Evolutionary conservation across 2,329 filamentous ascomycete genomes (phyloP), one percentile per base, ranked within the genome.

Genomic region (Pseudocercospora ulei): DNA sequence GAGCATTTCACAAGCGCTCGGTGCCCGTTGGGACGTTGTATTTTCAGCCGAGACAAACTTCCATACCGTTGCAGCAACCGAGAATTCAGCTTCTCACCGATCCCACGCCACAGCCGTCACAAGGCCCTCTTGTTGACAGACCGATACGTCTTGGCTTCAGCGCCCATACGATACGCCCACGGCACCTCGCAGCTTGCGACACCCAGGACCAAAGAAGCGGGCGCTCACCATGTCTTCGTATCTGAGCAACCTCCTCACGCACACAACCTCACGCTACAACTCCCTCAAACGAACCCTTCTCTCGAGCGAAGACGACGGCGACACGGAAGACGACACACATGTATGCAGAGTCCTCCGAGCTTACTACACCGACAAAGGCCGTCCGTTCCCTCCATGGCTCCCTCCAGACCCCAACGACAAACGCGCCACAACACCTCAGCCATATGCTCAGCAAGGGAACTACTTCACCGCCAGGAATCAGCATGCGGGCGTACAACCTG

Each of bases 281-380:
- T 68, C 68, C 29, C 64, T 77, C 38, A 72, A 72, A 24, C 70
- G 65, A 42, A 79, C 79, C 45, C 76, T 84, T 46, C 76, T 87
- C 48, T 75, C 82, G 22, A 63, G 63, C 58, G 68, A 71, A 56
- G 62, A 63, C 40, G 68, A 71, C 57, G 68, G 68, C 54, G 68
- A 71, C 57, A 70, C 67, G 37, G 67, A 92, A 64, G 87, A 96
- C 66, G 85, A 93, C 66, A 92, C 86, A 2, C 86, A 96, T 67
- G 82, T 96, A 56, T 92, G 84, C 64, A 83, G 90, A 55, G 86
- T 93, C 22, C 76, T 98, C 16, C 82, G 90, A 55, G 80, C 78
- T 53, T 94, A 96, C 71, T 96, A 98, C 70, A 75, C 70, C 35
- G 87, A 96, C 62, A 90, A 92, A 58, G 82, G 80, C 51, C 78